Percentiles rank a stretch among this genome's conserved stretches.
phyloP scores from a whole-genome alignment of 176 grass and related monocot species.

The Triticum timopheevii region DNA sequence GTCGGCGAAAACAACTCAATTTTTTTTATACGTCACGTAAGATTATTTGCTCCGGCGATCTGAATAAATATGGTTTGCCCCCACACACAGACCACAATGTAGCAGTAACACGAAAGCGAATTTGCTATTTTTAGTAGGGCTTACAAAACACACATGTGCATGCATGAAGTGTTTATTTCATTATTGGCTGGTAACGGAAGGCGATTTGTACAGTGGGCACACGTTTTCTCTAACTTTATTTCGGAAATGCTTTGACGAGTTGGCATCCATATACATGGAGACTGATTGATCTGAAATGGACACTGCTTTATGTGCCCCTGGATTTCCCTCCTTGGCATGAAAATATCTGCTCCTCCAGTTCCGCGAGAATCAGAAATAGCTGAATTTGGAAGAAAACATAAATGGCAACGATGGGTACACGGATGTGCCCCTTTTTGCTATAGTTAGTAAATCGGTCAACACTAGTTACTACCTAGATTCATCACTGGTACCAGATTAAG shows the following conservation, averaged over 20 bases:
- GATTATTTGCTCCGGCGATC: conserved; percentile 12
- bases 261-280: conserved; percentile 5
- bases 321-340: conserved; percentile 1
- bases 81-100: not conserved
- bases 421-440: conserved; percentile 24
- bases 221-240: not conserved
- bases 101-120: not conserved
- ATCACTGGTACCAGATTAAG: not conserved
- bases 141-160: conserved; percentile 19
- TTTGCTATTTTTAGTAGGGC: conserved; percentile 48
- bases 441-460: not conserved
- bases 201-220: conserved; percentile 8
- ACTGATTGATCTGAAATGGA: conserved; percentile 24
- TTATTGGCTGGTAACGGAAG: conserved; percentile 8
- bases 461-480: not conserved
- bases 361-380: not conserved
- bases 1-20: conserved; percentile 1
- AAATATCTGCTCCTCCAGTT: conserved; percentile 23
- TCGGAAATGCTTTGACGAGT: not conserved
- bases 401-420: not conserved
- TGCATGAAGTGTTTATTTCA: not conserved
- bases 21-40: not conserved
- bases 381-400: conserved; percentile 23
- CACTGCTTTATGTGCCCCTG: conserved; percentile 12
- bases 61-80: conserved; percentile 8